Evolutionary conservation across 805 yeast genomes (phyloP).

Genomic region (Schwanniomyces occidentalis): DNA sequence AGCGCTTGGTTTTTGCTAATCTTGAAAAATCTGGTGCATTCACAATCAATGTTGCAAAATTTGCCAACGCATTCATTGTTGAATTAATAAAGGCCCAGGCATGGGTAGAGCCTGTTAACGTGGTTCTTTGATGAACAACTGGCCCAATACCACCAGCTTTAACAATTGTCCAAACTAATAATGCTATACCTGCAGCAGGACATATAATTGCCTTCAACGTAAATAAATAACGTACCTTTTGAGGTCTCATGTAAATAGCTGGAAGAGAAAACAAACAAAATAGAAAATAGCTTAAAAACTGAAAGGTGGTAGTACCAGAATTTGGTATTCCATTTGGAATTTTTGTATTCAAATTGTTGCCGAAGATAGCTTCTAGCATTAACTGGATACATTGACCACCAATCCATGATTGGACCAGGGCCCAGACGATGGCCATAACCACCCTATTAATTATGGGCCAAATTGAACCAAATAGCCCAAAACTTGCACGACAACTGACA

Average conservation of each 20-base stretch:
- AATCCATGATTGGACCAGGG: not conserved
- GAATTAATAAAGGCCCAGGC: not conserved
- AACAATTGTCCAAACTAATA: not conserved
- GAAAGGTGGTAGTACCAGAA: not conserved
- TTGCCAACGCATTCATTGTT: not conserved
- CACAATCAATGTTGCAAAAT: conserved; percentile 1
- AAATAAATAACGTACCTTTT: not conserved
- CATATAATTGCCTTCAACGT: not conserved
- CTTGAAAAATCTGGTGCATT: conserved; percentile 1
- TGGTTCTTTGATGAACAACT: conserved; percentile 3
- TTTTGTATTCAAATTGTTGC: not conserved
- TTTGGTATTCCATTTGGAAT: not conserved
- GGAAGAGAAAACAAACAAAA: not conserved
- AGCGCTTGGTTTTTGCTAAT: not conserved
- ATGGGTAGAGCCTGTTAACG: not conserved
- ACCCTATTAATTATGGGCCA: not conserved
- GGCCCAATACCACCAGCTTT: not conserved
- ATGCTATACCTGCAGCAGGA: not conserved
- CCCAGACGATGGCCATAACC: not conserved
- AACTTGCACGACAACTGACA: not conserved
- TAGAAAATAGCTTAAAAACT: not conserved
- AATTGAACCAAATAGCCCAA: not conserved
- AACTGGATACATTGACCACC: not conserved
- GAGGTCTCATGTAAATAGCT: not conserved
- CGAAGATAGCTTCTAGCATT: not conserved